Base-by-base conservation (phyloP, 208 protist species). In the Vickermania spadyakhi region DNA sequence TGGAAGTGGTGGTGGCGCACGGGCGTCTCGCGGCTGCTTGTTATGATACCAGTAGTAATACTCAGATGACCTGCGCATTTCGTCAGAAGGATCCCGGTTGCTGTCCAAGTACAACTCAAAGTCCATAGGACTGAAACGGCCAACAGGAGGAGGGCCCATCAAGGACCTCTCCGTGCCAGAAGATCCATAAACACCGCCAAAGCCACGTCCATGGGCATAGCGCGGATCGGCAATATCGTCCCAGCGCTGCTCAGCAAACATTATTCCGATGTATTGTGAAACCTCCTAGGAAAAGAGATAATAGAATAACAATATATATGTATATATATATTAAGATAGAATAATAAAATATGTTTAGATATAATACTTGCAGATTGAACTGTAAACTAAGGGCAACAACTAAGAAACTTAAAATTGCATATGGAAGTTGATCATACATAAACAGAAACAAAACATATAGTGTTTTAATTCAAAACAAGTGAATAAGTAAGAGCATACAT, bases 31-130 rank as follows among this genome's bases (percentile, higher is more conserved):
- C 21, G 77, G 70, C 45, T 77, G 51, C 55, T 89, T 87, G 66
- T 66, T 83, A 68, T 88, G 64, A 62, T 88, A 93, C 86, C 86
- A 93, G 68, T 90, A 86, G 63, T 81, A 78, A 66, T 93, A 93
- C 68, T 86, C 86, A 36, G 73, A 63, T 13, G 79, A 86, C 54
- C 86, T 81, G 21, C 86, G 82, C 82, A 93, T 90, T 54, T 93
- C 82, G 30, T 84, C 75, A 18, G 86, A 82, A 18, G 77, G 79
- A 60, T 86, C 75, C 29, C 73, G 73, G 62, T 82, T 82, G 65
- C 81, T 76, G 62, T 88, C 81, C 58, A 93, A 67, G 59, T 79
- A 79, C 21, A 90, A 70, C 61, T 90, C 82, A 70, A 93, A 93
- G 73, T 93, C 86, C 79, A 93, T 84, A 0, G 79, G 75, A 7